Evolutionary conservation across 2,329 filamentous ascomycete genomes (phyloP).

Genomic region (Talaromyces verruculosus): DNA sequence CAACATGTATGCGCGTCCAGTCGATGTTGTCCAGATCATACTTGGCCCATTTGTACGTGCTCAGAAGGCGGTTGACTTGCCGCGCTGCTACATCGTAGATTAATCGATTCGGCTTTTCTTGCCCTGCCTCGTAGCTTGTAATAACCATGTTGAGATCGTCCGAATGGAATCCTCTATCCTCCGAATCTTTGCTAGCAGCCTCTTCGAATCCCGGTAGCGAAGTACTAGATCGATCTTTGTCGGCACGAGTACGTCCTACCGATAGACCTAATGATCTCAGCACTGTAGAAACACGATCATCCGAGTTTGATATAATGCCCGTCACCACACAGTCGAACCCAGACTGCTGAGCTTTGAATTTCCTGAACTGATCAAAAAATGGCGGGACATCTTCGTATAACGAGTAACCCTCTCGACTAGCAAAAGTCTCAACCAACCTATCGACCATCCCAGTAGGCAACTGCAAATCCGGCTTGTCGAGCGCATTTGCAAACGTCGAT

Average conservation of each 20-base stretch:
- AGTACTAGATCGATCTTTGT: constrained; percentile 32
- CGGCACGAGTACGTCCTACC: constrained; percentile 37
- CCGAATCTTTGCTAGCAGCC: neutral
- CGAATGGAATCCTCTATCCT: neutral
- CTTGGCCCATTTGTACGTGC: neutral
- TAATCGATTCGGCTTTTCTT: constrained; percentile 44
- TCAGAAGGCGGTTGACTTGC: constrained; percentile 30
- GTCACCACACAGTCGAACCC: constrained; percentile 40
- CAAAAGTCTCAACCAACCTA: constrained; percentile 41
- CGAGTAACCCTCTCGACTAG: constrained; percentile 41
- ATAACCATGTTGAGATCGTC: constrained; percentile 47
- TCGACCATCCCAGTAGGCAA: constrained; percentile 39
- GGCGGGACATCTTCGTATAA: constrained; percentile 42
- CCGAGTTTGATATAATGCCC: constrained; percentile 49
- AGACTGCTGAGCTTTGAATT: constrained; percentile 23
- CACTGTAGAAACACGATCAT: constrained; percentile 45
- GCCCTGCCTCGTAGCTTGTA: constrained; percentile 49
- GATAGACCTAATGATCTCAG: constrained; percentile 41
- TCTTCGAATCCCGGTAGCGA: constrained; percentile 30
- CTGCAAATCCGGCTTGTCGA: constrained; percentile 22
- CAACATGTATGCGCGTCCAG: constrained; percentile 44
- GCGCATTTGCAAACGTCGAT: constrained; percentile 35
- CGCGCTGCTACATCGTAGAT: constrained; percentile 44
- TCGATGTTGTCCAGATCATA: constrained; percentile 17
- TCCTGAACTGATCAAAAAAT: constrained; percentile 38